Base-by-base conservation (phyloP, 805 yeast genomes). In the Lachancea waltii region DNA sequence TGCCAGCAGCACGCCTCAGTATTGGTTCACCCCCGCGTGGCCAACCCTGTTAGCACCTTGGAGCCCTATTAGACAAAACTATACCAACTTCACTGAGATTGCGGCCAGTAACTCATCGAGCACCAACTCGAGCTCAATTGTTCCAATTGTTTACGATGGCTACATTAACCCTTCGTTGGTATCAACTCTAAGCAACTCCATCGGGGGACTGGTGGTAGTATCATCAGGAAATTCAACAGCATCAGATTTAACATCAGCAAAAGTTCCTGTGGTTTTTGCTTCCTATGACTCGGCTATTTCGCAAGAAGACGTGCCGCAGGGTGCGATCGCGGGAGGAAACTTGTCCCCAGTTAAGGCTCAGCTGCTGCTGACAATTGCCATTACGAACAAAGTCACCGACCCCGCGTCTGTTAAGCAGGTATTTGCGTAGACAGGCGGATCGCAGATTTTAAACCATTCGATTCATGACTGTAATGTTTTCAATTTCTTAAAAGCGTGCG, bases 271-370 rank as follows among this genome's bases (percentile, higher is more conserved):
- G 25, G 58, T 59, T n/a, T 57, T 47, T 42, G 51, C 64, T 21
- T 45, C 48, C n/a, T 38, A 46, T 22, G 41, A 44, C 19, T 36
- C 41, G n/a, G 47, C 38, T 25, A 40, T 52, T 8, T 43, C 44
- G 5, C 37, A 41, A 5, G 43, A 44, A 4, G 46, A 45, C 15
- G 46, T 53, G 13, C 58, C 61, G 27, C 23, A 32, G 0, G 47
- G 47, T 14, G 51, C 56, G 10, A 46, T 59, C 29, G 50, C 58
- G 10, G 63, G 54, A 10, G 64, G 63, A 15, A 50, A 47, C 40
- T 40, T 58, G 36, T 43, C 59, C 11, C 63, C 64, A 33, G 35
- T 48, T 16, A 53, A 60, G 46, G 57, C 62, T 7, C 59, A 58
- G 35, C 38, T 59, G n/a, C 40, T 60, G 30, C 41, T 56, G 16